phyloP scores from a whole-genome alignment of 1,139 yeast genomes.

The Geotrichum reessii region DNA sequence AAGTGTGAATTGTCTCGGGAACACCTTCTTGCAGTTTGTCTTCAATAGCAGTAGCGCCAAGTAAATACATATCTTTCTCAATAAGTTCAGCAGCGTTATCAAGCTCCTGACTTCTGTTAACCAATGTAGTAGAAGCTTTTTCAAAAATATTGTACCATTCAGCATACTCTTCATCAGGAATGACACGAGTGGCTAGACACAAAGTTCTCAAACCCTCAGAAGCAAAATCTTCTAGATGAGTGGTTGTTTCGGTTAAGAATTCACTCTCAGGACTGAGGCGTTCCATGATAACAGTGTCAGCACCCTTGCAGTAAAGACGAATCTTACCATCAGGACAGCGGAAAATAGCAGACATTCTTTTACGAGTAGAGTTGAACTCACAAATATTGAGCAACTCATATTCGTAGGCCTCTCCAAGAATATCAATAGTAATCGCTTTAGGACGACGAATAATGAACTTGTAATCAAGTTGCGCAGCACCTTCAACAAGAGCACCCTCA shows the following conservation, averaged over 20 bases:
- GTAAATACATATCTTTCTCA: slow-evolving; percentile 68
- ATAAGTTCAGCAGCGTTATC: slow-evolving; percentile 84
- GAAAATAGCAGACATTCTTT: slow-evolving; percentile 94
- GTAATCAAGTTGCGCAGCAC: slow-evolving; percentile 87
- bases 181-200: slow-evolving; percentile 81
- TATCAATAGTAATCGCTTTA: slow-evolving; percentile 64
- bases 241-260: slow-evolving; percentile 71
- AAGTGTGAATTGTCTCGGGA: slow-evolving; percentile 90
- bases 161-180: slow-evolving; percentile 71
- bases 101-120: slow-evolving; percentile 64
- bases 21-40: slow-evolving; percentile 97
- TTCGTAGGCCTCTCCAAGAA: slow-evolving; percentile 45
- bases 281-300: slow-evolving; percentile 92
- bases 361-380: slow-evolving; percentile 95
- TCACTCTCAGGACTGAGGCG: slow-evolving; percentile 72
- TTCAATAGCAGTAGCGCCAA: slow-evolving; percentile 98
- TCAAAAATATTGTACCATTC: slow-evolving; percentile 58
- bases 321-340: slow-evolving; percentile 92
- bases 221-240: slow-evolving; percentile 94
- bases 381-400: slow-evolving; percentile 85
- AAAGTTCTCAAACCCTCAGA: slow-evolving; percentile 92
- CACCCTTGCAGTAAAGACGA: slow-evolving; percentile 90
- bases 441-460: slow-evolving; percentile 83
- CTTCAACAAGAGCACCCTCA: slow-evolving; percentile 97
- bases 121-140: slow-evolving; percentile 77